Conservation (phyloP, 371 early-diverging fungal species). For the Mortierella sp. region DNA sequence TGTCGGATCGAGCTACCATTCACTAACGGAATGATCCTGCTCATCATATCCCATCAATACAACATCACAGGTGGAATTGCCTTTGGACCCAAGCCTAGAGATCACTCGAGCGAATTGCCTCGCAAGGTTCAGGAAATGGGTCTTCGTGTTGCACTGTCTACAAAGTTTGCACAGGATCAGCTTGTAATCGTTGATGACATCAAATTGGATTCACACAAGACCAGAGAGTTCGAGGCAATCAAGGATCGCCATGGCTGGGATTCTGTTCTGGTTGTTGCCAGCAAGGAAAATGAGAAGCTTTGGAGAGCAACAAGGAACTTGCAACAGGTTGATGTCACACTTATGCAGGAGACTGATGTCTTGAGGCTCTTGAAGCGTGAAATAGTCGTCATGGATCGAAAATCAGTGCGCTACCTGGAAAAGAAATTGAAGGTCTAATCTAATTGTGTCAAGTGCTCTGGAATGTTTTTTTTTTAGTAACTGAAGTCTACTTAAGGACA, state of each 20-base stretch:
- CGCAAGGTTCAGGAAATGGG: slow-evolving; percentile 88
- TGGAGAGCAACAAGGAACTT: slow-evolving; percentile 79
- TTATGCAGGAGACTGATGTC: slow-evolving; percentile 83
- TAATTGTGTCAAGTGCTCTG: background rate
- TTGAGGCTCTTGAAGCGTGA: slow-evolving; percentile 83
- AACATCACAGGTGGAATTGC: slow-evolving; percentile 79
- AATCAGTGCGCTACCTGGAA: slow-evolving; percentile 49
- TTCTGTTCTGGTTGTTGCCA: slow-evolving; percentile 65
- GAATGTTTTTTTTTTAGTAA: background rate
- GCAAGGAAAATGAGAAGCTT: slow-evolving; percentile 63
- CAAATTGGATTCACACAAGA: slow-evolving; percentile 66
- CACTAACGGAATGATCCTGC: background rate
- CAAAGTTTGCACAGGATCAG: slow-evolving; percentile 93
- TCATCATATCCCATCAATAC: background rate
- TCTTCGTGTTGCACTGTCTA: slow-evolving; percentile 86
- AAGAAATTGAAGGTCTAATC: slow-evolving; percentile 47
- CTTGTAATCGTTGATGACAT: slow-evolving; percentile 86
- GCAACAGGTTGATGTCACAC: slow-evolving; percentile 71
- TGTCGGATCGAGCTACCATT: background rate
- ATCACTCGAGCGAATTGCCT: slow-evolving; percentile 85
- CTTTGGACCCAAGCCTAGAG: slow-evolving; percentile 91
- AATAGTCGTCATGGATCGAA: slow-evolving; percentile 76
- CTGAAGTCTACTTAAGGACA: background rate
- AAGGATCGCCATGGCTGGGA: slow-evolving; percentile 67
- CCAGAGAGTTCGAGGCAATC: slow-evolving; percentile 65